Evolutionary conservation across 2,329 filamentous ascomycete species (phyloP), one percentile per base, ranked within the genome.

Genomic region (Epichloe typhina): DNA sequence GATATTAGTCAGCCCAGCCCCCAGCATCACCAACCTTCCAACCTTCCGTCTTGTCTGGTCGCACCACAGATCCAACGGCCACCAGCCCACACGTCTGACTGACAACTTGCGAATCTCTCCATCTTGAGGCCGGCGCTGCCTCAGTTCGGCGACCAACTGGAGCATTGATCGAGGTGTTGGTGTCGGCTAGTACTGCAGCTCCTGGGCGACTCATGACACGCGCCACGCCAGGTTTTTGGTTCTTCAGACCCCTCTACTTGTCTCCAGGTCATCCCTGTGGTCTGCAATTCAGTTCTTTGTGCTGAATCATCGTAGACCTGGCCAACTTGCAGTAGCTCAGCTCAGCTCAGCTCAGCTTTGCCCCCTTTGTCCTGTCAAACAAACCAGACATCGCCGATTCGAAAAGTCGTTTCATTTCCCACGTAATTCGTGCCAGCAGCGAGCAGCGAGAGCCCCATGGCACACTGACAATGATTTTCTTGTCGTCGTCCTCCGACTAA

Each of bases 401-500:
- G 23, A 8, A 8, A 8, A 3, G 23, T 26, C 23, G 23, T 26
- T 26, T 26, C 7, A 26, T 26, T 26, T 26, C 23, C 23, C 23
- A 26, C 42, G 5, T 23, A 36, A 13, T 23, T n/a, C 23, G 37
- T 31, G 23, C 19, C n/a, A 40, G n/a, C 17, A 23, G 19, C 26
- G 9, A 11, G 13, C 17, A 23, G 15, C 36, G 9, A 11, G 13
- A 36, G 26, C 54, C 62, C 58, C 44, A 64, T 64, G 61, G 55
- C 59, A 54, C 53, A 55, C 56, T 59, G 60, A 66, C 61, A 55
- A 66, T 66, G 64, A 51, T 56, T 56, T 46, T 47, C 41, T 49
- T 50, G n/a, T 51, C 52, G 23, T 51, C 52, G 50, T 48, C 50
- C 44, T 46, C 47, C 53, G 52, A 49, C 42, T 53, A 19, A 51